Base-by-base conservation (phyloP, 306 rosid species). In the Comarum palustre region DNA sequence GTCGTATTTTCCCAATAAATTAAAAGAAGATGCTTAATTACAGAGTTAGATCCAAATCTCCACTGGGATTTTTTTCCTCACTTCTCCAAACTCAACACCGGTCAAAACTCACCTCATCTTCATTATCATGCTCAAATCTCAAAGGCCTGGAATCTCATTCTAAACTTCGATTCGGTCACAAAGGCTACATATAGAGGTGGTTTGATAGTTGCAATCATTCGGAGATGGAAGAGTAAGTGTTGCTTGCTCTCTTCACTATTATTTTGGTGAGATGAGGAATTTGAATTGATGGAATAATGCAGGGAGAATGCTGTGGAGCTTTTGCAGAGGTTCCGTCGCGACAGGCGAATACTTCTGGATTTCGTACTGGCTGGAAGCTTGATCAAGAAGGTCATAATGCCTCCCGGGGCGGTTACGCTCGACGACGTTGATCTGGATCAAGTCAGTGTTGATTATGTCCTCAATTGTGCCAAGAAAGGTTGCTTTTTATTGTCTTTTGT, bases 401-500 rank as follows among this genome's bases (percentile, higher is more conserved):
- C 99, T 72, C 99, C 97, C 14, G 99, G 99, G 16, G 96, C 99
- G 0, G 97, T 91, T 76, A 87, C 97, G 0, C 91, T 94, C 8
- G 99, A 94, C 77, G 99, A 94, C 55, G 96, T 94, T 78, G 97
- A 94, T 94, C 86, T 94, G 15, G 97, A 94, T 80, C 99, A 94
- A 94, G 93, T 94, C 71, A 94, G 99, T 71, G 92, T 94, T 76
- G 96, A 94, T 87, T 87, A 84, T 84, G 96, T 90, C 61, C 90
- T 94, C 80, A 87, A 82, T 69, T 94, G 99, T 86, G 93, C 97
- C 12, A 91, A 76, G 82, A 90, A 86, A 84, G 90, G 99, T 94
- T 8, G 62, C 74, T 71, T 50, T 50, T 50, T 36, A 65, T 36
- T 39, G 11, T 66, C 32, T n/a, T 25, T 32, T 14, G 48, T 74